A percentile compares a stretch with the other conserved stretches of the same genome.
These are phyloP conservation scores for Leishmania tarentolae DNA, from an alignment of 208 protist species.

Conservation along the genomic window DNA sequence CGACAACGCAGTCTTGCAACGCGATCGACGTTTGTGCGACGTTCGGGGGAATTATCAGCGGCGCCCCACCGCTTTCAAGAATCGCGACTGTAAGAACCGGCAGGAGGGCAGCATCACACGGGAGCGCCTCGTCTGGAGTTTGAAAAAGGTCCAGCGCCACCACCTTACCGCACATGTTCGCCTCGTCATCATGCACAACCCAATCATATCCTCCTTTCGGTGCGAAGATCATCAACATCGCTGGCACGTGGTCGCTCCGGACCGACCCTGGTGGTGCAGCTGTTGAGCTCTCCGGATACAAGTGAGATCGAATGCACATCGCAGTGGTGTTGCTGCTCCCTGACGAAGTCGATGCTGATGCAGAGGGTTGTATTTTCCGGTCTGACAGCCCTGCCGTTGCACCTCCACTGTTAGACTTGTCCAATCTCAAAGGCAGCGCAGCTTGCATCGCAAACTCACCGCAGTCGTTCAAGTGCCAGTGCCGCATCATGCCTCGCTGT, in stretches of 20 bases:
- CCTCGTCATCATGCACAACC: slow-evolving; percentile 91
- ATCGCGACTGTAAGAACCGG: slow-evolving; percentile 79
- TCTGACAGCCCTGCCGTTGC: background rate
- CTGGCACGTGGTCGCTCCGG: slow-evolving; percentile 2
- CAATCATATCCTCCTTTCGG: slow-evolving; percentile 89
- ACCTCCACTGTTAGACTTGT: background rate
- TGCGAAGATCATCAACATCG: slow-evolving; percentile 81
- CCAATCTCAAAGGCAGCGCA: slow-evolving; percentile 51
- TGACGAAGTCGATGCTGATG: background rate
- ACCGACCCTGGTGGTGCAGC: background rate
- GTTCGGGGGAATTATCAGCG: slow-evolving; percentile 87
- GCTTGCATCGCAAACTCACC: slow-evolving; percentile 89
- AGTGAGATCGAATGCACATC: slow-evolving; percentile 1
- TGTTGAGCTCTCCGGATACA: slow-evolving; percentile 4
- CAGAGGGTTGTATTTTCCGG: background rate
- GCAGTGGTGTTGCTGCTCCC: too few species aligned
- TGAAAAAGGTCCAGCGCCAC: slow-evolving; percentile 73
- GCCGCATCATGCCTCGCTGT: slow-evolving; percentile 71
- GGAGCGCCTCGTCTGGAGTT: slow-evolving; percentile 83
- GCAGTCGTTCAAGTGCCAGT: slow-evolving; percentile 92
- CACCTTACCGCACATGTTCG: slow-evolving; percentile 50
- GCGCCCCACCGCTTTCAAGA: slow-evolving; percentile 71
- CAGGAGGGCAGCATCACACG: slow-evolving; percentile 61
- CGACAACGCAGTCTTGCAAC: slow-evolving; percentile 78
- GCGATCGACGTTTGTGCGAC: slow-evolving; percentile 75